Percentiles rank a stretch among this genome's conserved stretches.
Evolutionary conservation across 2,329 filamentous ascomycete genomes (phyloP).

Genomic region (Sporothrix euskadiensis): DNA sequence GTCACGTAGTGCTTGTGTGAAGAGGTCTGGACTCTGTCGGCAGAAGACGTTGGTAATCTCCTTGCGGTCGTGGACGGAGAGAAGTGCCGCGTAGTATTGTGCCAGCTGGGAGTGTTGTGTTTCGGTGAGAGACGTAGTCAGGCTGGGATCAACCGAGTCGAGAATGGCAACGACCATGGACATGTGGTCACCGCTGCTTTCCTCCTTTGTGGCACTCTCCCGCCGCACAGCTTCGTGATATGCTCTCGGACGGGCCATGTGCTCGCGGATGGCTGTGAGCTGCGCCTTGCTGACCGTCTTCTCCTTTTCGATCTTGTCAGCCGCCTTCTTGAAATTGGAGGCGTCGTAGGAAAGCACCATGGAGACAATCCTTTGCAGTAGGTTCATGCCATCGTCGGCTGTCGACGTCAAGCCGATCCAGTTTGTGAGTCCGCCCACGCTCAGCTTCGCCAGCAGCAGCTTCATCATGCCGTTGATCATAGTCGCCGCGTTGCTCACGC

Average conservation of each 20-base stretch:
- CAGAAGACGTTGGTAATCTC: conserved; percentile 68
- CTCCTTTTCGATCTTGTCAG: conserved; percentile 63
- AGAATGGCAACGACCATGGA: conserved; percentile 71
- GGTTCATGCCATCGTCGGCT: conserved; percentile 76
- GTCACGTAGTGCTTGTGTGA: conserved; percentile 69
- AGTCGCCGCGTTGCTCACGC: conserved; percentile 74
- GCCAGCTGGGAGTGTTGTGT: conserved; percentile 64
- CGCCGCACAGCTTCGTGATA: conserved; percentile 61
- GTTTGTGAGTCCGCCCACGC: conserved; percentile 71
- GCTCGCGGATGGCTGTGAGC: conserved; percentile 60
- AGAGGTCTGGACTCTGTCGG: conserved; percentile 66
- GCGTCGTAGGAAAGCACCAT: conserved; percentile 73
- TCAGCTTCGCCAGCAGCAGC: conserved; percentile 74
- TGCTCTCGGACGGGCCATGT: conserved; percentile 53
- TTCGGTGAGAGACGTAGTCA: conserved; percentile 53
- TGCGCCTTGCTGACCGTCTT: conserved; percentile 59
- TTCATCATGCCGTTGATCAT: conserved; percentile 77
- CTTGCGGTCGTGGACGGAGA: conserved; percentile 72
- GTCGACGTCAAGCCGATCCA: conserved; percentile 73
- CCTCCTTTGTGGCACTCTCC: conserved; percentile 49
- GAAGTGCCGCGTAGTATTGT: conserved; percentile 69
- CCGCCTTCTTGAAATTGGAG: conserved; percentile 65
- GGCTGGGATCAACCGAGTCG: conserved; percentile 50
- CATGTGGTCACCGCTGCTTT: conserved; percentile 31
- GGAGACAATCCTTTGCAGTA: conserved; percentile 74